Conservation (phyloP, 225 moss, liverwort and hornwort genomes). For the Bryum argenteum region DNA sequence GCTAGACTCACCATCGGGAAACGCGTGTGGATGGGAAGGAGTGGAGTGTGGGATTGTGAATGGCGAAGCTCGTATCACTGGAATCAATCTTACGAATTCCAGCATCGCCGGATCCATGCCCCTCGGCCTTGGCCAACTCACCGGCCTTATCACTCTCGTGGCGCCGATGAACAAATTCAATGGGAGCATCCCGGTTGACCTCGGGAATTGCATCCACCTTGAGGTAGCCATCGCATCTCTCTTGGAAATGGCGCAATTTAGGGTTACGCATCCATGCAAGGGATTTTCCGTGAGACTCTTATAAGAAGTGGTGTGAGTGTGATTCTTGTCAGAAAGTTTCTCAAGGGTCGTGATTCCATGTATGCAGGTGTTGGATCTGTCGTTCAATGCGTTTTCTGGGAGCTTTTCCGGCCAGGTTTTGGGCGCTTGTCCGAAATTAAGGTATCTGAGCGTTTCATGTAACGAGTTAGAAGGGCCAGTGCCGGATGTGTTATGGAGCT, state of each 20-base stretch:
- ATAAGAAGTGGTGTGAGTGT: no score
- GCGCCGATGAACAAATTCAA: slow-evolving; percentile 41
- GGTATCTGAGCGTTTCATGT: slow-evolving; percentile 19
- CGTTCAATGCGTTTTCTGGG: slow-evolving; percentile 28
- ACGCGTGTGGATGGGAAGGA: slow-evolving; percentile 33
- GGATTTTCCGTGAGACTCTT: no score
- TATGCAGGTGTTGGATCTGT: slow-evolving; percentile 31
- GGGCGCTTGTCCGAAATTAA: slow-evolving; percentile 25
- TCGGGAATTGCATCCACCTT: slow-evolving; percentile 47
- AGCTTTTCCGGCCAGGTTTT: slow-evolving; percentile 19
- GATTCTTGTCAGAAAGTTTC: neutral
- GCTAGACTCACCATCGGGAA: slow-evolving; percentile 1
- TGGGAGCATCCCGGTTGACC: slow-evolving; percentile 48
- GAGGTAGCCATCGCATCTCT: slow-evolving; percentile 25
- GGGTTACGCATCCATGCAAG: neutral
- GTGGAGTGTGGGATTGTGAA: slow-evolving; percentile 30
- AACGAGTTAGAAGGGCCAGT: slow-evolving; percentile 24
- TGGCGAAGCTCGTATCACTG: slow-evolving; percentile 24
- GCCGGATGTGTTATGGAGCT: slow-evolving; percentile 31
- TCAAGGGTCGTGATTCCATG: neutral
- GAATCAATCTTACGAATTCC: slow-evolving; percentile 19
- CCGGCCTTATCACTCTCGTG: slow-evolving; percentile 32
- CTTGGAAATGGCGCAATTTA: neutral
- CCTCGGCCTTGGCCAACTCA: slow-evolving; percentile 25
- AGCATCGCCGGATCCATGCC: slow-evolving; percentile 33